These are phyloP conservation scores for Colletotrichum tropicale DNA, from an alignment of 2,329 filamentous ascomycete species.

Conservation along the genomic window DNA sequence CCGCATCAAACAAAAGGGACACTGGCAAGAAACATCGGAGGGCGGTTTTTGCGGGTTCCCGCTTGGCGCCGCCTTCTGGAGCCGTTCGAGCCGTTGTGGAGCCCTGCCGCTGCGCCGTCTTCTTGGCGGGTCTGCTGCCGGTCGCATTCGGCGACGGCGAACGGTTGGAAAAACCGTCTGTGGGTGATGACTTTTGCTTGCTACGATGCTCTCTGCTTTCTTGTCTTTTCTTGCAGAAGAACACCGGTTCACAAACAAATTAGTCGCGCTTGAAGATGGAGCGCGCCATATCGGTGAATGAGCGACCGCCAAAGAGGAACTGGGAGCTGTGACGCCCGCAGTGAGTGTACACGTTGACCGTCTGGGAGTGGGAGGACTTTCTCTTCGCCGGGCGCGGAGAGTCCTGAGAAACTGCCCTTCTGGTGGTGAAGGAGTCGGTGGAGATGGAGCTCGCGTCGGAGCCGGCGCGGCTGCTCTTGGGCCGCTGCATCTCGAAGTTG, in stretches of 20 bases:
- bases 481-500: constrained; percentile 4
- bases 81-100: background rate
- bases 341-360: constrained; percentile 57
- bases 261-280: constrained; percentile 37
- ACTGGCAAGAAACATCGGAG: background rate
- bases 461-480: constrained; percentile 17
- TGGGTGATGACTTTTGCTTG: background rate
- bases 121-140: constrained; percentile 7
- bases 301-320: constrained; percentile 55
- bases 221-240: background rate
- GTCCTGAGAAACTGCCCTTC: constrained; percentile 14
- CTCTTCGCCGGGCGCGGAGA: constrained; percentile 26
- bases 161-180: background rate
- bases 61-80: background rate
- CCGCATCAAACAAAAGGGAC: background rate
- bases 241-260: background rate
- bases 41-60: background rate
- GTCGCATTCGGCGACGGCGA: background rate
- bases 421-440: constrained; percentile 23
- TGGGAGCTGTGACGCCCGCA: constrained; percentile 61
- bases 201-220: background rate
- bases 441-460: constrained; percentile 12
- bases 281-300: constrained; percentile 46
- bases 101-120: background rate
- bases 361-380: constrained; percentile 37